Evolutionary conservation across 495 filamentous ascomycete genomes (phyloP), one percentile per base, ranked within the genome.

Genomic region (Tuber melanosporum): DNA sequence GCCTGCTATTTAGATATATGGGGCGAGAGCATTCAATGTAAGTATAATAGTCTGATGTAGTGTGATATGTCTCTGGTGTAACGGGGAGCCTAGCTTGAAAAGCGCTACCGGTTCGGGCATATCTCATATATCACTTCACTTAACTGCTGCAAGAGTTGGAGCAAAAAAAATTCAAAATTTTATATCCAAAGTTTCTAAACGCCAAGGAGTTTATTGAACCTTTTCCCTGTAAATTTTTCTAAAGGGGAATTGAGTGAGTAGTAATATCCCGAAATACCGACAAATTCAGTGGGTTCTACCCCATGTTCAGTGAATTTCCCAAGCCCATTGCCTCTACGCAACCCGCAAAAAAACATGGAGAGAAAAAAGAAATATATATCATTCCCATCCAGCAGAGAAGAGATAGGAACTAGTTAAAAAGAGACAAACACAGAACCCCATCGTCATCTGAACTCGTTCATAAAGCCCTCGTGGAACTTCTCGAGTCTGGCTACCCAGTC

Each of bases 401-500:
- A 66, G n/a, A 36, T 17, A 66, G 14, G 26, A 66, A 8, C 57
- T 15, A 66, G 17, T 17, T 6, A 36, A 17, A 66, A 5, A 19
- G 19, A 1, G 26, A 36, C 57, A 36, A 17, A 19, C 32, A 66
- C 14, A 66, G 15, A 66, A 36, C 14, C 26, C 57, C 26, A 73
- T 19, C 43, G 6, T 73, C 73, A 66, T 4, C 57, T 8, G 69
- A 74, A 97, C 88, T 98, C 90, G 26, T 92, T 88, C 91, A 98
- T 93, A 84, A 98, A 98, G 75, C 92, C 91, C 82, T 89, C 85
- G 85, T 99, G 95, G 86, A 98, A 99, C 85, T 92, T 91, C 77
- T 90, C 90, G 78, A 99, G 92, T 77, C 91, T 89, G 52, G 91
- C 91, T 46, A 96, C 91, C 95, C 95, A 99, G 83, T 97, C 94